Base-by-base conservation (phyloP, 2,329 filamentous ascomycete species). In the Penicillium rolfsii region DNA sequence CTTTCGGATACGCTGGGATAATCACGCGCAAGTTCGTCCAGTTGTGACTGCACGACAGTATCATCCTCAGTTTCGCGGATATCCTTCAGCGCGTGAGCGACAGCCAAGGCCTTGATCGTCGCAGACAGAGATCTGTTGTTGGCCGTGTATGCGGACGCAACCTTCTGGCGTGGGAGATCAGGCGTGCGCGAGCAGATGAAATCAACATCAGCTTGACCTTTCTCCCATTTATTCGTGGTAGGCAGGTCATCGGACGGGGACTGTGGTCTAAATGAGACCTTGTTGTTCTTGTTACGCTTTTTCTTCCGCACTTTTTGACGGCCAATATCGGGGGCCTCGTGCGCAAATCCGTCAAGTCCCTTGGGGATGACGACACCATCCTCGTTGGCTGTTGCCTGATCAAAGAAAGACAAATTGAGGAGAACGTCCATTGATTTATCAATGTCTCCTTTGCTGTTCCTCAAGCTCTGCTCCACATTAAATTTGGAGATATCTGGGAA, bases 301-400 rank as follows among this genome's bases (percentile, higher is more conserved):
- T 70, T 72, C 59, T 71, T 85, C 7, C 73, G 73, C 22, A 77
- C 74, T 61, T 80, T 78, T 70, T 77, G 75, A 22, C 76, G 74
- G 14, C 73, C 72, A 6, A 72, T 70, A 0, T 74, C 73, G 0
- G 77, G 74, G 16, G 82, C 77, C 16, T 86, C 83, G 0, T 86
- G 82, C 24, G 86, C 87, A 72, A 97, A 97, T 0, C 86, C 92
- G 60, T 97, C 92, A n/a, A 97, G 81, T 0, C 93, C 91, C 72
- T 90, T 94, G 1, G 83, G 80, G 1, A 80, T 73, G 5, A 79
- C 70, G 19, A 79, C 75, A 36, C 76, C 78, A 3, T 82, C 78
- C 40, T 76, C 77, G 16, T 84, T 80, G 57, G 85, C 81, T 0
- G 85, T 85, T 0, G 82, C 84, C 59, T 92, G 86, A 60, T 91